phyloP scores from a whole-genome alignment of 2,329 filamentous ascomycete genomes.

The Trichoderma polysporum region DNA sequence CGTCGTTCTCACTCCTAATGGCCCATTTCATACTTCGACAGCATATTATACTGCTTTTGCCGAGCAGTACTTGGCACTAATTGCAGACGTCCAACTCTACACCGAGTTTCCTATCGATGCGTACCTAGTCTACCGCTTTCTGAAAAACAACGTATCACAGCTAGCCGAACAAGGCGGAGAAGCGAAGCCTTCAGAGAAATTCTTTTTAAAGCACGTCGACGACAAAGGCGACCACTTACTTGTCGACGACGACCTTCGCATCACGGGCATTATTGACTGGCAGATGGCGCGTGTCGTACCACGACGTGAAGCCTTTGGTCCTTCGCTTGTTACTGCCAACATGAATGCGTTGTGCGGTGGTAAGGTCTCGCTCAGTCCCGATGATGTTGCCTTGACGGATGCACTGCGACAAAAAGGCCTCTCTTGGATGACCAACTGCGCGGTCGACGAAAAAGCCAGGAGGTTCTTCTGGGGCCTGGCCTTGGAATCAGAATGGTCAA shows the following conservation, averaged over 20 bases:
- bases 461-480: constrained; percentile 28
- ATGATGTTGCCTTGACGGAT: constrained; percentile 22
- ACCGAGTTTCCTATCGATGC: constrained; percentile 29
- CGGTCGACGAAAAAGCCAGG: constrained; percentile 25
- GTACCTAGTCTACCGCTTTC: constrained; percentile 42
- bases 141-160: constrained; percentile 30
- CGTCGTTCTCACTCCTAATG: constrained; percentile 26
- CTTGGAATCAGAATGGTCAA: constrained; percentile 23
- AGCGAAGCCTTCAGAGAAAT: constrained; percentile 25
- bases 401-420: constrained; percentile 19
- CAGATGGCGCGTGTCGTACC: constrained; percentile 27
- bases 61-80: constrained; percentile 29
- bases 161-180: background rate
- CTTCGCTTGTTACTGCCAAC: constrained; percentile 23
- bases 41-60: constrained; percentile 29
- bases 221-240: constrained; percentile 49
- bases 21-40: constrained; percentile 23
- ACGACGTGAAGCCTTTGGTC: constrained; percentile 23
- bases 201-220: constrained; percentile 46
- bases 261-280: constrained; percentile 38
- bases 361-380: constrained; percentile 19
- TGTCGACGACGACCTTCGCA: constrained; percentile 42
- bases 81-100: constrained; percentile 35
- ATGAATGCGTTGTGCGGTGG: constrained; percentile 22
- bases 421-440: background rate